A percentile compares a stretch with the other conserved stretches of the same genome.
phyloP scores from a whole-genome alignment of 164 flowering plant genomes.

The Vitis riparia region DNA sequence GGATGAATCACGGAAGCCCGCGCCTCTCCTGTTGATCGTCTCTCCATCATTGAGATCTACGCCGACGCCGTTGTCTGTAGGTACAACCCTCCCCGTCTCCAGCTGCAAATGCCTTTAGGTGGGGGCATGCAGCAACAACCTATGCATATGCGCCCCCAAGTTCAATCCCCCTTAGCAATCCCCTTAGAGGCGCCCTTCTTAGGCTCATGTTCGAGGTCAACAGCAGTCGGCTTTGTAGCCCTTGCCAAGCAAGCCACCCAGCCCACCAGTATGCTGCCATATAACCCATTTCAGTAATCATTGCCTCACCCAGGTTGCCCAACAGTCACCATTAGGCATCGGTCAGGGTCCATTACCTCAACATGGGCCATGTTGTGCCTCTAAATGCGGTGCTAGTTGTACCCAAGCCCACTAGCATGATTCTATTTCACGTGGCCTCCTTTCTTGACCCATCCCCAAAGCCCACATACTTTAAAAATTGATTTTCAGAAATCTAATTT shows the following conservation, averaged over 20 bases:
- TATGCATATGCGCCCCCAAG: constrained; percentile 27
- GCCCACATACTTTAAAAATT: too few relatives aligned
- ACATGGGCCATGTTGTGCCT: too few relatives aligned
- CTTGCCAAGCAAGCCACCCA: constrained; percentile 39
- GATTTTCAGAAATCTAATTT: too few relatives aligned
- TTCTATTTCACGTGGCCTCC: too few relatives aligned
- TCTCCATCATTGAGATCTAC: too few relatives aligned
- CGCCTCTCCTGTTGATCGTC: too few relatives aligned
- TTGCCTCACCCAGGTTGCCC: constrained; percentile 36
- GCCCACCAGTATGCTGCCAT: constrained; percentile 39
- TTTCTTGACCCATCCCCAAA: too few relatives aligned
- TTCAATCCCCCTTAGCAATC: constrained; percentile 21
- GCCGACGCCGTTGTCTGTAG: too few relatives aligned
- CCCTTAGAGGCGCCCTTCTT: constrained; percentile 55
- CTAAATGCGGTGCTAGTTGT: too few relatives aligned
- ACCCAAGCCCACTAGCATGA: too few relatives aligned
- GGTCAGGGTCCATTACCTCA: too few relatives aligned
- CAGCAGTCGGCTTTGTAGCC: constrained; percentile 43
- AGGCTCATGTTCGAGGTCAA: constrained; percentile 41
- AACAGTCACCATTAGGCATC: constrained; percentile 30
- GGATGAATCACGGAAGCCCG: too few relatives aligned
- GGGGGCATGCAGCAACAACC: constrained; percentile 36
- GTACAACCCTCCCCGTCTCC: constrained; percentile 27
- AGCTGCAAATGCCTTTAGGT: constrained; percentile 42
- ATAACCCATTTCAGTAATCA: constrained; percentile 45